These are phyloP conservation scores for Rhododendron henanense DNA, from an alignment of 148 eudicot genomes.

Conservation along the genomic window DNA sequence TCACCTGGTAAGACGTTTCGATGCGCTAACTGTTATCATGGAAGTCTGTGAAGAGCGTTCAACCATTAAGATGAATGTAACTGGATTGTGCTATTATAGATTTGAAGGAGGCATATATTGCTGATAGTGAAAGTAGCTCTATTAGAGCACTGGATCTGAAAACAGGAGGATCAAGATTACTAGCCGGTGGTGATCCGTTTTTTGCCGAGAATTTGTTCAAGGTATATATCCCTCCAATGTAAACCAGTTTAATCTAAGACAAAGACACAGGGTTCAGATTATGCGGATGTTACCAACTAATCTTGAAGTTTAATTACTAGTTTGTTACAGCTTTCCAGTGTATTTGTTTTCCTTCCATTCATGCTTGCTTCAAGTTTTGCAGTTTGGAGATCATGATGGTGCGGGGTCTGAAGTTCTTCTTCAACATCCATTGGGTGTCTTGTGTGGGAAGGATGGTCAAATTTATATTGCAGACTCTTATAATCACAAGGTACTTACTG, in stretches of 20 bases:
- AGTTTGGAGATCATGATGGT: slow-evolving; percentile 98
- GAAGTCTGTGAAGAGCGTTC: neutral
- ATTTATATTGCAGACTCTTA: slow-evolving; percentile 91
- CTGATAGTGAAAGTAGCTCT: slow-evolving; percentile 99
- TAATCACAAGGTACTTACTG: slow-evolving; percentile 79
- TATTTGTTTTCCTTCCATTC: neutral
- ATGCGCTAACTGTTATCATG: neutral
- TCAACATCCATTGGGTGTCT: slow-evolving; percentile 92
- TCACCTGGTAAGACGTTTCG: slow-evolving; percentile 58
- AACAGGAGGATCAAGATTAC: slow-evolving; percentile 87
- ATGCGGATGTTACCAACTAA: neutral
- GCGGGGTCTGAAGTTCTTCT: slow-evolving; percentile 87
- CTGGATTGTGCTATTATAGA: slow-evolving; percentile 30
- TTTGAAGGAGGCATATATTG: slow-evolving; percentile 74
- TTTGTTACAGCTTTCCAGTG: neutral
- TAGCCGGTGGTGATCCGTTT: slow-evolving; percentile 88
- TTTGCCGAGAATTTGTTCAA: slow-evolving; percentile 89
- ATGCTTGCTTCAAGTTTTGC: slow-evolving; percentile 21
- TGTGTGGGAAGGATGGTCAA: slow-evolving; percentile 70
- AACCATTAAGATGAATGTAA: neutral
- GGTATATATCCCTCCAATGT: slow-evolving; percentile 31
- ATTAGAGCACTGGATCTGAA: slow-evolving; percentile 81
- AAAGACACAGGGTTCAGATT: neutral
- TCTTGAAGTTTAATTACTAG: slow-evolving; percentile 1
- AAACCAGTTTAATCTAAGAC: slow-evolving; percentile 1